These are phyloP conservation scores for Salvia miltiorrhiza DNA, from an alignment of 257 asterid species.

Conservation along the genomic window DNA sequence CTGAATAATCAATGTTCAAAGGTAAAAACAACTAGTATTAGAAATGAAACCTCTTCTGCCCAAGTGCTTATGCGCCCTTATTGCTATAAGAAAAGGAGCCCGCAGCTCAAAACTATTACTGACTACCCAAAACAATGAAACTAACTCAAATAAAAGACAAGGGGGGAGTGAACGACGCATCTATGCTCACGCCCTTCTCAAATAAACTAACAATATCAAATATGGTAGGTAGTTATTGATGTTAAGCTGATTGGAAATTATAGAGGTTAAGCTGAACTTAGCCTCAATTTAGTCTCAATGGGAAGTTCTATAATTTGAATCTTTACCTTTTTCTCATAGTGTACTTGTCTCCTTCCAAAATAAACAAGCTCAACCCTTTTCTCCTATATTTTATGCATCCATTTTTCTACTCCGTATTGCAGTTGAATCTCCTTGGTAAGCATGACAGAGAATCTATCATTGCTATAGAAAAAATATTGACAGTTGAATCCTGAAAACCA, in stretches of 20 bases:
- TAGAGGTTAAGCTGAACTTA: conserved; percentile 1
- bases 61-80: no score
- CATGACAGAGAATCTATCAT: not conserved
- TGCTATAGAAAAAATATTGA: not conserved
- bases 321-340: not conserved
- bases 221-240: not conserved
- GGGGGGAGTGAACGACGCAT: no score
- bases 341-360: not conserved
- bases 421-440: not conserved
- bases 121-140: no score
- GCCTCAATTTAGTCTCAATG: not conserved
- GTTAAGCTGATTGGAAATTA: not conserved
- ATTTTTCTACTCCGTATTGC: not conserved
- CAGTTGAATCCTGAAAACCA: not conserved
- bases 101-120: no score
- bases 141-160: no score
- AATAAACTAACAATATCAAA: not conserved
- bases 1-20: no score
- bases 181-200: no score
- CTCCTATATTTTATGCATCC: not conserved
- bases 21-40: no score
- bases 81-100: no score
- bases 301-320: not conserved
- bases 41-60: no score
- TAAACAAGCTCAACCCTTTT: not conserved